Base-by-base conservation (phyloP, 2,329 filamentous ascomycete species). In the Rutstroemia sp. region DNA sequence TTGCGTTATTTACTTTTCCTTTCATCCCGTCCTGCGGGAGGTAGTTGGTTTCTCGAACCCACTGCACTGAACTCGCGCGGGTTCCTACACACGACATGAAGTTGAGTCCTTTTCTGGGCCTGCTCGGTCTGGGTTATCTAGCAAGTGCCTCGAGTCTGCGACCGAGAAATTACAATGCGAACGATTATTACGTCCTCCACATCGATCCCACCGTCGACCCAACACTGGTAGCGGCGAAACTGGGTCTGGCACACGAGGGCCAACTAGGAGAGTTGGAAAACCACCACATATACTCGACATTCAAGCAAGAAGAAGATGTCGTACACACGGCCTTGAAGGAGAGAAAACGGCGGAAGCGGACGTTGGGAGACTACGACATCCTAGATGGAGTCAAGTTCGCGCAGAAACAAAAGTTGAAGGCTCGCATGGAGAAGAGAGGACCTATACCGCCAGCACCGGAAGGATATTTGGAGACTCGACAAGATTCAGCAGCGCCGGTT, bases 111-210 rank as follows among this genome's bases (percentile, higher is more conserved):
- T 64, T 82, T 52, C 67, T 87, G 57, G 75, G 78, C 70, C 73
- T 82, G 50, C 70, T 77, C 54, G 75, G 79, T 71, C 72, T 83
- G 48, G 73, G 78, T 58, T 78, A 67, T 71, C 62, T 73, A 25
- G 68, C 76, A 59, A 72, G 76, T 57, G 75, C 78, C 30, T 70
- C 76, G 47, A 62, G 65, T 53, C 70, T 82, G 46, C 75, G 77
- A 50, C 75, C 78, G 60, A 86, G 88, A 64, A 81, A 94, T 68
- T 89, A 95, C 76, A 81, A 87, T 50, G 78, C 81, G 41, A 83
- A 91, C 72, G 92, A 99, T 72, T 97, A 95, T 74, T 96, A 97
- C 71, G 91, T 95, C 61, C 78, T 99, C 48, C 88, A 96, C 63
- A 80, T 99, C 67, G 82, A 87, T 58, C 74, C 81, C 12, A 76